Base-by-base conservation (phyloP, 345 rosid species). In the Eucalyptus cladocalyx region DNA sequence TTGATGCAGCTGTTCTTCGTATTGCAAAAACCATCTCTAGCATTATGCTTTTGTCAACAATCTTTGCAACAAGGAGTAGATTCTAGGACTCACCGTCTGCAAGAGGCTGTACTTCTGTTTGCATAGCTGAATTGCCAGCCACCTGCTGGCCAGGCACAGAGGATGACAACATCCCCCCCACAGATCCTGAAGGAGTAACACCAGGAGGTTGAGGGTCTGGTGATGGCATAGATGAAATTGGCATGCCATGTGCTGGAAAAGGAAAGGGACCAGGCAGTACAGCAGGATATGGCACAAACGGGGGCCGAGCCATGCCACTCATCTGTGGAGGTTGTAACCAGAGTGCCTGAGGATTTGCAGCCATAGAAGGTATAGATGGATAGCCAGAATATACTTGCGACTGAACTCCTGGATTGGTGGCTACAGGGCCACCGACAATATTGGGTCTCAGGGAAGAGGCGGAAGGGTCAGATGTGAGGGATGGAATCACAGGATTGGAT, bases 261-360 rank as follows among this genome's bases (percentile, higher is more conserved):
- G 94, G 94, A 87, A 94, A 97, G 50, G 94, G 88, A 81, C 95
- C 94, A 89, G 96, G 93, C 91, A 93, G 95, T 32, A 90, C 93
- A 89, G 95, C 89, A 90, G 95, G 95, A 92, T 95, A 95, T 37
- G 96, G 93, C 88, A 93, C 67, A 93, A 93, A 93, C 6, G 93
- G 94, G 37, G 95, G 94, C 94, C 97, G 94, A 67, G 93, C 92
- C 89, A 93, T 87, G 88, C 95, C 94, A 91, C 95, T 96, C 91
- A 94, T 91, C 89, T 92, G 95, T 30, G 95, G 96, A 89, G 96
- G 97, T 89, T 94, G 99, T 94, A 94, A 89, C 99, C 98, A 95
- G 87, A 88, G 94, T 90, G 95, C 97, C 89, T 93, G 98, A 48
- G 96, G 95, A 60, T 93, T 88, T 91, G 93, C 93, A 93, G 91